Base-by-base conservation (phyloP, 108 stramenopile genomes). In the Schizochytrium sp. region DNA sequence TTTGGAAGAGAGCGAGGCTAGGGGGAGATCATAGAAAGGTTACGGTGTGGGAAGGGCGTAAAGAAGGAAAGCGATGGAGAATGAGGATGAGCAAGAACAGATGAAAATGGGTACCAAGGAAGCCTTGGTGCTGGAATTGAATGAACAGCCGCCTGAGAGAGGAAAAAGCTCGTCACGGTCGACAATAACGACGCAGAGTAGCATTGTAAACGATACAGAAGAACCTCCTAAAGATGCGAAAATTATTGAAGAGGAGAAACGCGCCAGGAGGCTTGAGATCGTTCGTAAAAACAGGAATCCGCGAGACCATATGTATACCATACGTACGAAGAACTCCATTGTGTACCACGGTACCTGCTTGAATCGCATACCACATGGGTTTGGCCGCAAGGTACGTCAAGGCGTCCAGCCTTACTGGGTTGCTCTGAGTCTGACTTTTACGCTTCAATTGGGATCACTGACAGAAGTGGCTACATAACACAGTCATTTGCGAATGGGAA, bases 361-460 rank as follows among this genome's bases (percentile, higher is more conserved):
- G 12, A 28, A 55, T 55, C 47, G 76, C 45, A 5, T 47, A 10
- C 76, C 76, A 28, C 76, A 83, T 53, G 76, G 76, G 10, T 83
- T 83, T 42, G 76, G 76, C 45, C 47, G 76, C 50, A 83, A 72
- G 42, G 72, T 72, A 72, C 28, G 72, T 72, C 42, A 41, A 17
- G 15, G 59, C 59, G 28, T 60, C 19, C 59, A 1, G 17, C 28
- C 28, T n/a, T 2, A 60, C 1, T n/a, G 17, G 17, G 19, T 60
- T n/a, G 59, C 28, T n/a, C 59, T 60, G 19, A 60, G 59, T 60
- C 28, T 19, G 17, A 15, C 58, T 59, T 19, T 60, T n/a, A 17
- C 2, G 1, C 28, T 28, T 28, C 28, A 28, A 28, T 28, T 28
- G 28, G 28, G 28, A 28, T 28, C 28, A 28, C 28, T 28, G 28